Percentiles rank a stretch among this genome's conserved stretches.
Conservation (phyloP, 176 grass and related monocot species). For the Coix lacrymajobi region DNA sequence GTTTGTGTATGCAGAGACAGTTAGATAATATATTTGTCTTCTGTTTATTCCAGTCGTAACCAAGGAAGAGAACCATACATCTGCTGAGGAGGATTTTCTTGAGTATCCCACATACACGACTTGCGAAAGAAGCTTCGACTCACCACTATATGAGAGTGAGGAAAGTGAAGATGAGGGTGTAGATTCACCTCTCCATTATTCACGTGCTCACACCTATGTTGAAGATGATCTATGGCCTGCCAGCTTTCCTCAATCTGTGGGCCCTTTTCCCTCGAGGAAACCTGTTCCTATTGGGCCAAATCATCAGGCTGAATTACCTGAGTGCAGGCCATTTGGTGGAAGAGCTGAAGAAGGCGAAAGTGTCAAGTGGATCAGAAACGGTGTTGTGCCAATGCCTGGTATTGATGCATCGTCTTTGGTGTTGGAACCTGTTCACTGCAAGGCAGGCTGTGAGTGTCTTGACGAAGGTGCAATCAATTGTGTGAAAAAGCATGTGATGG, state of each 20-base stretch:
- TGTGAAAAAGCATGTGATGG: slow-evolving; percentile 72
- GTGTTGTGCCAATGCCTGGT: slow-evolving; percentile 48
- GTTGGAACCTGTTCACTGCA: slow-evolving; percentile 25
- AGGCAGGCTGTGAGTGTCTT: slow-evolving; percentile 55
- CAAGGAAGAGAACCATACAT: slow-evolving; percentile 1
- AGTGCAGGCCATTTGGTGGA: slow-evolving; percentile 29
- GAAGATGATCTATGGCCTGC: slow-evolving; percentile 35
- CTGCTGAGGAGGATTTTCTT: neutral
- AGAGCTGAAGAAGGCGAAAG: slow-evolving; percentile 34
- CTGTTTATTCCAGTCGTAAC: slow-evolving; percentile 14
- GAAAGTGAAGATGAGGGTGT: slow-evolving; percentile 47
- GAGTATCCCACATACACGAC: slow-evolving; percentile 2
- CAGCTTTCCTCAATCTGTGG: slow-evolving; percentile 40
- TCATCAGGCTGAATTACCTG: slow-evolving; percentile 74
- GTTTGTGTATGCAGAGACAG: neutral
- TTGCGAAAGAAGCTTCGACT: slow-evolving; percentile 11
- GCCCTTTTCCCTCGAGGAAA: slow-evolving; percentile 39
- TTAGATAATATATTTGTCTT: neutral
- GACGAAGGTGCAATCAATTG: slow-evolving; percentile 55
- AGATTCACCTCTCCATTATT: slow-evolving; percentile 34
- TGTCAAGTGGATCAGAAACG: slow-evolving; percentile 60
- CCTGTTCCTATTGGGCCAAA: slow-evolving; percentile 60
- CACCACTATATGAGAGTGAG: slow-evolving; percentile 20
- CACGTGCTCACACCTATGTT: slow-evolving; percentile 27
- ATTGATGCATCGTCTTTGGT: slow-evolving; percentile 15